Percentiles rank a stretch among this genome's conserved stretches.
These are phyloP conservation scores for Remersonia thermophila DNA, from an alignment of 2,329 filamentous ascomycete genomes.

Conservation along the genomic window DNA sequence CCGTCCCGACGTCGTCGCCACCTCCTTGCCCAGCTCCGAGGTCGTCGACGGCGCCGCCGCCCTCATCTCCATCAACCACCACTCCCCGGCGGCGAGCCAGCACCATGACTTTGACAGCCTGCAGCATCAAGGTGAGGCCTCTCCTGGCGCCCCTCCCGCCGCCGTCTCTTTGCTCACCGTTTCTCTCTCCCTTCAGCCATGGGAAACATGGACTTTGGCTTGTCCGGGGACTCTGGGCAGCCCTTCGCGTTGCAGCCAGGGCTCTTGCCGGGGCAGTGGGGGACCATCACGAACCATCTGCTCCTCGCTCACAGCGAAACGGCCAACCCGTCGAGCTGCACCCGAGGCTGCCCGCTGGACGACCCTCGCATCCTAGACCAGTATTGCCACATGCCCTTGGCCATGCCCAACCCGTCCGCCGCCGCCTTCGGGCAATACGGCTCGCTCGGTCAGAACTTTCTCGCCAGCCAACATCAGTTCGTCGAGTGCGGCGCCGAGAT, in stretches of 20 bases:
- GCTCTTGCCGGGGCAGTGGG: conserved; percentile 10
- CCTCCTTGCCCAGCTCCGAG: conserved; percentile 17
- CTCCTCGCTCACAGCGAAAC: conserved; percentile 15
- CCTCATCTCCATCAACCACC: conserved; percentile 22
- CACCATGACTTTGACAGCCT: conserved; percentile 8
- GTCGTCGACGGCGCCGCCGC: conserved; percentile 19
- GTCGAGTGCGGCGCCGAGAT: conserved; percentile 17
- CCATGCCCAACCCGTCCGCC: conserved; percentile 2
- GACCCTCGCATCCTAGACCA: conserved; percentile 14
- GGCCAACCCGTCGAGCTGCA: conserved; percentile 13
- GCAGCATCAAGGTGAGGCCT: conserved; percentile 11
- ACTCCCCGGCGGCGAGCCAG: conserved; percentile 12
- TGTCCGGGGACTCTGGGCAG: conserved; percentile 8
- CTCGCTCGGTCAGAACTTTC: conserved; percentile 6
- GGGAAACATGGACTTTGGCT: conserved; percentile 7
- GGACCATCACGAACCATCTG: conserved; percentile 15
- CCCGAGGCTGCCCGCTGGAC: conserved; percentile 16
- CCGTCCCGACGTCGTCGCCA: conserved; percentile 10
- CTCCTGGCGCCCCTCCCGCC: not conserved
- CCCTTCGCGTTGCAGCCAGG: conserved; percentile 7
- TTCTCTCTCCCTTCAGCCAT: conserved; percentile 5
- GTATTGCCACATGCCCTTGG: conserved; percentile 17
- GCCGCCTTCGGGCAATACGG: conserved; percentile 11
- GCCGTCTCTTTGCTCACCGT: conserved; percentile 5
- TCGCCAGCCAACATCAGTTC: conserved; percentile 11